Base-by-base conservation (phyloP, 306 rosid genomes). In the Hippophae gyantsensis region DNA sequence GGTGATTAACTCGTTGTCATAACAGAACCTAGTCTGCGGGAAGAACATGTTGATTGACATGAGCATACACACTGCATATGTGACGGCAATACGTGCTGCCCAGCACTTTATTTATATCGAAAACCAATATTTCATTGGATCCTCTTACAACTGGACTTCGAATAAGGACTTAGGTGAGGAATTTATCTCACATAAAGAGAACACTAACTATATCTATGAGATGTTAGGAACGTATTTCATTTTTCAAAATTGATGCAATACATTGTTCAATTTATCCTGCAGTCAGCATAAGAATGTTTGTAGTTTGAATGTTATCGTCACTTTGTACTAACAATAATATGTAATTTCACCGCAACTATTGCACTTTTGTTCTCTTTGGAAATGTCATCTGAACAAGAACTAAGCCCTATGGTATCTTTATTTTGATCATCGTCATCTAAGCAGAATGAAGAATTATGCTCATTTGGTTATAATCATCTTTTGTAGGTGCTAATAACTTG, bases 21-120 rank as follows among this genome's bases (percentile, higher is more conserved):
- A 59, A 62, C 94, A 92, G 99, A 88, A 85, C 73, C 75, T 92
- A 7, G 84, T 88, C 63, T 88, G 96, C 58, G 96, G 99, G 67
- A 92, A 92, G 77, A 92, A 92, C 79, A 79, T 92, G 76, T 73
- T 92, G 77, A 92, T 92, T 27, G 99, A 92, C 84, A 92, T 92
- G 99, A 92, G 99, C 79, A 92, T 92, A 78, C 99, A 92, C 50
- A 75, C 93, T 25, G 99, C 99, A 48, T 88, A 92, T 43, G 90
- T 92, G 66, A 85, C 83, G 81, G 96, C 99, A 53, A 92, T 92
- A 60, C 96, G 99, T 45, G 74, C 95, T 67, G 99, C 99, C 25
- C 99, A 92, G 66, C 96, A 86, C 77, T 88, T 72, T 74, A 82
- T 92, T 75, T 92, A 92, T 66, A 86, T 92, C 49, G 99, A 92